These are phyloP conservation scores for Dactylellina parvicollis DNA, from an alignment of 2,329 filamentous ascomycete genomes.

Conservation along the genomic window DNA sequence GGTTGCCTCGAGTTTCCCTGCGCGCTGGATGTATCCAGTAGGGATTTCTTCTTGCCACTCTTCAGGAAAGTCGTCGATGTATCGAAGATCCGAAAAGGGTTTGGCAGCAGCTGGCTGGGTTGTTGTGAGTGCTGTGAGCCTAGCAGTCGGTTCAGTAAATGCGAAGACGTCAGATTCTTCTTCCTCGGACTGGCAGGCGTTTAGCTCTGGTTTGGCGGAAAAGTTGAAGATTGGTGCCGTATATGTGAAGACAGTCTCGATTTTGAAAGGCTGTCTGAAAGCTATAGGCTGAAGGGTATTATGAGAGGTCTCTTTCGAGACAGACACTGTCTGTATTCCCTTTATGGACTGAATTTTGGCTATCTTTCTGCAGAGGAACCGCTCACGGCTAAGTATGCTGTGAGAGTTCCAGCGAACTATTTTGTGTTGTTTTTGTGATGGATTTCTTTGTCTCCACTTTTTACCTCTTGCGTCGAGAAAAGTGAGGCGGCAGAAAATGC, in stretches of 20 bases:
- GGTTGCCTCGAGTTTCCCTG: slow-evolving; percentile 43
- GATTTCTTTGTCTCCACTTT: slow-evolving; percentile 5
- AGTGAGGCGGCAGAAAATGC: too few relatives aligned
- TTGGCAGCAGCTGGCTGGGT: slow-evolving; percentile 16
- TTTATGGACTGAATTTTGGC: slow-evolving; percentile 53
- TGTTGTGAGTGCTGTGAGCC: slow-evolving; percentile 3
- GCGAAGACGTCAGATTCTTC: slow-evolving; percentile 44
- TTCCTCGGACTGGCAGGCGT: slow-evolving; percentile 18
- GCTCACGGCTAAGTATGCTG: slow-evolving; percentile 45
- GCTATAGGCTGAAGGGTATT: slow-evolving; percentile 42
- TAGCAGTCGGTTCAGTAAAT: slow-evolving; percentile 18
- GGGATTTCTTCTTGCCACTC: slow-evolving; percentile 51
- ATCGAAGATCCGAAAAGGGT: slow-evolving; percentile 45
- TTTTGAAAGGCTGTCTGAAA: slow-evolving; percentile 46
- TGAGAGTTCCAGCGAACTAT: slow-evolving; percentile 32
- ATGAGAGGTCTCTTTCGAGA: slow-evolving; percentile 49
- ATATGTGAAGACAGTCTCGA: slow-evolving; percentile 51
- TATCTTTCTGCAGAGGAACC: slow-evolving; percentile 38
- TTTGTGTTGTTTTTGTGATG: slow-evolving; percentile 52
- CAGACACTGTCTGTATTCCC: slow-evolving; percentile 45
- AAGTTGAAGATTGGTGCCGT: slow-evolving; percentile 43
- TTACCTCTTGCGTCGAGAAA: too few relatives aligned
- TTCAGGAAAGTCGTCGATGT: slow-evolving; percentile 48
- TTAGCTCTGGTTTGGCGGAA: slow-evolving; percentile 29
- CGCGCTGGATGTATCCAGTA: slow-evolving; percentile 46